phyloP scores from a whole-genome alignment of 2,329 filamentous ascomycete genomes.

The Fusarium duplospermum region DNA sequence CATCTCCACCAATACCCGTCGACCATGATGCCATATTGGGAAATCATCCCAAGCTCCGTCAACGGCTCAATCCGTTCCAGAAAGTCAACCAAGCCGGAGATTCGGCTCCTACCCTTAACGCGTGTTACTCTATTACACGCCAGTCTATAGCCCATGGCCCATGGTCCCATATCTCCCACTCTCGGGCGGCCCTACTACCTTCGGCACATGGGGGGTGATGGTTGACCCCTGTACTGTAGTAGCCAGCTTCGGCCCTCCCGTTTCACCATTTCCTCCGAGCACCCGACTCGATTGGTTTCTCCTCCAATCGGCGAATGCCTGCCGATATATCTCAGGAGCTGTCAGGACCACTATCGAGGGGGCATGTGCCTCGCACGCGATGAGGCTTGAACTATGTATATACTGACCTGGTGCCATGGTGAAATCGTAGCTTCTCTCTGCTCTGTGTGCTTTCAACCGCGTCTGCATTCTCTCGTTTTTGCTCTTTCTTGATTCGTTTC shows the following conservation, averaged over 20 bases:
- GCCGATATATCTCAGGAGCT: constrained; percentile 22
- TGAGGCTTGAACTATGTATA: constrained; percentile 18
- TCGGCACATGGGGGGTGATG: not conserved
- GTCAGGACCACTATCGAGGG: constrained; percentile 8
- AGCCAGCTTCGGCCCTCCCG: constrained; percentile 1
- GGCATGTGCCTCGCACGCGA: not conserved
- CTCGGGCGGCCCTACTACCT: not conserved
- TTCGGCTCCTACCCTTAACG: not conserved
- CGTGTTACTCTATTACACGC: not conserved
- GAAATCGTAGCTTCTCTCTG: not conserved
- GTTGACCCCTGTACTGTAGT: not conserved
- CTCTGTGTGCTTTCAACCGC: not conserved
- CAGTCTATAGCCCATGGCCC: not conserved
- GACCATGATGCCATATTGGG: constrained; percentile 21
- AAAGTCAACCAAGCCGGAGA: not conserved
- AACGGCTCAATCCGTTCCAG: not conserved
- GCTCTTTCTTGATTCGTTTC: not conserved
- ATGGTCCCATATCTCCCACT: not conserved
- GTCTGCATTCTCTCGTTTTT: constrained; percentile 4
- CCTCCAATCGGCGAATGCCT: constrained; percentile 38
- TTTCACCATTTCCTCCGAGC: constrained; percentile 36
- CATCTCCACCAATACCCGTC: constrained; percentile 27
- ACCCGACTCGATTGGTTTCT: constrained; percentile 30
- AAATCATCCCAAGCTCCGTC: constrained; percentile 9
- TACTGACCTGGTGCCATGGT: constrained; percentile 3